phyloP scores from a whole-genome alignment of 306 rosid species.

The Datisca glomerata region DNA sequence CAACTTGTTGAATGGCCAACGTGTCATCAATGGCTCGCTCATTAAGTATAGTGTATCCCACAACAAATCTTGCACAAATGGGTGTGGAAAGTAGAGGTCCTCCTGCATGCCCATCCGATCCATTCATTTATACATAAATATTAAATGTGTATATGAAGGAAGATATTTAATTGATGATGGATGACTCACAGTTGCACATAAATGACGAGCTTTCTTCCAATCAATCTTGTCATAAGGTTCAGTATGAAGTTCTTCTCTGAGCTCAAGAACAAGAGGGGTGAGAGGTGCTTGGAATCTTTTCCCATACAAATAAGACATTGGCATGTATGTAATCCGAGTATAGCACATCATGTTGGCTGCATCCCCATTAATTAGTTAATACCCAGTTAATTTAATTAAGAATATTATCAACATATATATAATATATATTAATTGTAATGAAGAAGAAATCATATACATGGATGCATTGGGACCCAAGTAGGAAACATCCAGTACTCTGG shows the following conservation, averaged over 20 bases:
- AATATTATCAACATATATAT: too few species aligned
- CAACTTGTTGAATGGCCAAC: conserved; percentile 29
- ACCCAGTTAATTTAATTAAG: too few species aligned
- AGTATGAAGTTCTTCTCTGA: conserved; percentile 19
- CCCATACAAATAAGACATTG: conserved; percentile 13
- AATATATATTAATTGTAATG: too few species aligned
- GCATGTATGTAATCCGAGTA: conserved; percentile 12
- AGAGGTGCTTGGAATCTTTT: conserved; percentile 13
- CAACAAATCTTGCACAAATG: conserved; percentile 13
- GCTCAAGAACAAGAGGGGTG: conserved; percentile 12
- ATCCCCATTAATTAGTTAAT: not conserved
- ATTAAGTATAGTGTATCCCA: conserved; percentile 16
- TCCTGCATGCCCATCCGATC: conserved; percentile 4
- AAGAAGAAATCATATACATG: too few species aligned
- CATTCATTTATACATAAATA: too few species aligned
- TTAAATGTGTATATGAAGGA: not conserved
- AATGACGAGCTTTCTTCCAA: conserved; percentile 13
- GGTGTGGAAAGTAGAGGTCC: conserved; percentile 14
- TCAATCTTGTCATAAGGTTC: conserved; percentile 10
- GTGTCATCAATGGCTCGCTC: conserved; percentile 16
- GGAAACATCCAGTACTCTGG: conserved; percentile 25
- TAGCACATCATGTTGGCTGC: conserved; percentile 24
- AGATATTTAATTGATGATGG: not conserved
- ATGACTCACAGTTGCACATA: conserved; percentile 14
- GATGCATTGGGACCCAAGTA: conserved; percentile 13